These are phyloP conservation scores for Micractinium conductrix DNA, from an alignment of 139 green algal genomes.

Conservation along the genomic window DNA sequence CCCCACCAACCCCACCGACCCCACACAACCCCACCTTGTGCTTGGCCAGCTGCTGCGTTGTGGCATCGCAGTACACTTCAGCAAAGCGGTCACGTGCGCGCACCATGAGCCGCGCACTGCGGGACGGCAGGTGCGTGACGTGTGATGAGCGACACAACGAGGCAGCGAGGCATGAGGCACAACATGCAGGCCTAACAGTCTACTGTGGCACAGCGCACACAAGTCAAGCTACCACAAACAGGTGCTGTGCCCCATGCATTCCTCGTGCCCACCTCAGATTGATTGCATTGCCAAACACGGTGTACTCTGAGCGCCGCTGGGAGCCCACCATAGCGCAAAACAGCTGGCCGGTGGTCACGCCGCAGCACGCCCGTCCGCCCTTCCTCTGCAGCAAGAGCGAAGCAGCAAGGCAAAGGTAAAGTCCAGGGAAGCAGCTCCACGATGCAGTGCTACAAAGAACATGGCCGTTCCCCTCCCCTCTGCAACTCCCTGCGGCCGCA, in stretches of 20 bases:
- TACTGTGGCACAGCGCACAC: no score
- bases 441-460: no score
- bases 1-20: neutral
- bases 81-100: conserved; percentile 14
- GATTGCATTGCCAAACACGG: conserved; percentile 87
- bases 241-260: no score
- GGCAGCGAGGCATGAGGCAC: neutral
- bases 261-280: conserved; percentile 65
- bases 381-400: neutral
- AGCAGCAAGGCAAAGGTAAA: no score
- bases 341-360: conserved; percentile 83
- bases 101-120: conserved; percentile 75
- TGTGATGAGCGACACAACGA: neutral
- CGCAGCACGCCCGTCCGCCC: conserved; percentile 44
- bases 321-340: conserved; percentile 84
- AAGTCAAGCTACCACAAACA: neutral
- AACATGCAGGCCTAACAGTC: no score
- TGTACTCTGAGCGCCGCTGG: conserved; percentile 82
- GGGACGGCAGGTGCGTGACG: neutral
- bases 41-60: conserved; percentile 54
- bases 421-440: neutral
- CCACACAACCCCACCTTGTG: neutral
- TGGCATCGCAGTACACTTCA: conserved; percentile 76
- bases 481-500: neutral
- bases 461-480: neutral